Evolutionary conservation across 2,329 filamentous ascomycete species (phyloP), one percentile per base, ranked within the genome.

Genomic region (Xylariaceae sp.): DNA sequence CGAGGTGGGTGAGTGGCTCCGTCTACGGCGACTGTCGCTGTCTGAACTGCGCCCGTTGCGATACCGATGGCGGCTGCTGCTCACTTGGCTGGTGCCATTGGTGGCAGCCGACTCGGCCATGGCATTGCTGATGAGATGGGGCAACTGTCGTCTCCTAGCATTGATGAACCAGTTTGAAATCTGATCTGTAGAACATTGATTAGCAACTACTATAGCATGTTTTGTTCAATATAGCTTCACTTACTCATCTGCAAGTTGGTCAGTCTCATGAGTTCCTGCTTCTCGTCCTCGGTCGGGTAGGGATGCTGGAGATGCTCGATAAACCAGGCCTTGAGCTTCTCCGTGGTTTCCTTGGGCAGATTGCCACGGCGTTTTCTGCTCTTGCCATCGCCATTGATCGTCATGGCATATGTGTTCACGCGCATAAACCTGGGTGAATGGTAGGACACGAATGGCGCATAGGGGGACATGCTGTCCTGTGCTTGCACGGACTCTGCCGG

Each of bases 211-310:
- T 51, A 7, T n/a, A 1, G 17, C 37, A 18, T 15, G 18, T 11
- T 9, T 35, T 34, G 23, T 11, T 18, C 4, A 13, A 13, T 42
- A 30, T 8, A 1, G 50, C 2, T 18, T 50, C 71, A 83, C 85
- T 78, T 80, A 84, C 88, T 92, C 77, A 95, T 87, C 57, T 89
- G 88, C 34, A 96, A 77, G 0, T 86, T 86, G 0, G 91, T 96
- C 69, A 85, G 79, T 51, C 82, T 81, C 80, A 92, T 90, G 52
- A 96, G 80, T 60, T 89, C 84, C 70, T 92, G 85, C 74, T 96
- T 95, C 75, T 95, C 88, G 63, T 95, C 90, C 73, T 95, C 90
- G 3, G 86, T 92, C 1, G 91, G 91, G 71, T 96, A 96, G 0
- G 91, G 90, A 69, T 94, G 90, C 61, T 86, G 80, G 6, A 92